phyloP scores from a whole-genome alignment of 257 asterid species.

The Penstemon newberryi region DNA sequence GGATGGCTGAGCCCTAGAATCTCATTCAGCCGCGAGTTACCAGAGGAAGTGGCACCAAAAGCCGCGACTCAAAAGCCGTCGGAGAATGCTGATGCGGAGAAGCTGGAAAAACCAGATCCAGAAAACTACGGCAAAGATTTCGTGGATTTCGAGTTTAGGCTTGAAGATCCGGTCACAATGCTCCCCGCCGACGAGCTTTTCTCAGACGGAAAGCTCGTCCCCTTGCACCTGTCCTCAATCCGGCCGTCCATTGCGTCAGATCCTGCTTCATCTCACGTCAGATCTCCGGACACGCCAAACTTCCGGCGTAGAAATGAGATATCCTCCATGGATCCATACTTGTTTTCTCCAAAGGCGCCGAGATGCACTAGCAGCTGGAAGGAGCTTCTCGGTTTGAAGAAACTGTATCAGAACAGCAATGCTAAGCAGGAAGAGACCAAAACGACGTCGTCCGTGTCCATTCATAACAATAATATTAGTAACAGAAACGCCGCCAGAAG shows the following conservation, averaged over 20 bases:
- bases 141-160: conserved; percentile 81
- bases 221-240: conserved; percentile 57
- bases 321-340: conserved; percentile 57
- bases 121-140: conserved; percentile 44
- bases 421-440: conserved; percentile 52
- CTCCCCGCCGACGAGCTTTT: conserved; percentile 94
- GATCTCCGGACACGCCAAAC: conserved; percentile 51
- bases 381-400: conserved; percentile 78
- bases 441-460: conserved; percentile 41
- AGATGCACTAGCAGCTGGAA: conserved; percentile 89
- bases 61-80: background rate
- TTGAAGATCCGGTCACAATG: conserved; percentile 81
- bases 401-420: conserved; percentile 55
- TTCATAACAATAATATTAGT: conserved; percentile 16
- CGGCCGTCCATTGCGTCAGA: conserved; percentile 40
- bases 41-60: conserved; percentile 37
- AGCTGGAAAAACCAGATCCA: conserved; percentile 55
- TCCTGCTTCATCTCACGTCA: conserved; percentile 33
- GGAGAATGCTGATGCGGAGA: conserved; percentile 30
- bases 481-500: conserved; percentile 39
- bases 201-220: conserved; percentile 82
- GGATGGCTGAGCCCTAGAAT: conserved; percentile 54
- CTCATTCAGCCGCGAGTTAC: conserved; percentile 32
- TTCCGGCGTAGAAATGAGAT: conserved; percentile 52
- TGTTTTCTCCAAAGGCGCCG: conserved; percentile 92